These are phyloP conservation scores for Thelephora terrestris DNA, from an alignment of 1,284 basidiomycete species.

Conservation along the genomic window DNA sequence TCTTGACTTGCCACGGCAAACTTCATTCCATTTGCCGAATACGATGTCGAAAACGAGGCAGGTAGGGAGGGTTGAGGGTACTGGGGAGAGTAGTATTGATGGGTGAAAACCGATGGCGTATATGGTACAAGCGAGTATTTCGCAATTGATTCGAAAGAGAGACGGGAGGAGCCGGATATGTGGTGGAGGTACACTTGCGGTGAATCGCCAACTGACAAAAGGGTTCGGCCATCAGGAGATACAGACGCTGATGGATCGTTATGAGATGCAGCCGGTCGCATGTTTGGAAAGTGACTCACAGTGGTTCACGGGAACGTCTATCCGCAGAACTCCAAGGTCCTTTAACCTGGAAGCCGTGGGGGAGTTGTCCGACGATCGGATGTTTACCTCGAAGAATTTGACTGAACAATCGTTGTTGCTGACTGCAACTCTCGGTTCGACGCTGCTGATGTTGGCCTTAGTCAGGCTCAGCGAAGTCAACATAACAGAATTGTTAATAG, in stretches of 20 bases:
- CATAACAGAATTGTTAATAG: conserved; percentile 79
- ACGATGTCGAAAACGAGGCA: conserved; percentile 78
- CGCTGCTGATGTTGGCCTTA: conserved; percentile 43
- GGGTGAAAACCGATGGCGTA: conserved; percentile 17
- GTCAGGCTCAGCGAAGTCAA: conserved; percentile 53
- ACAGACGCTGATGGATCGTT: conserved; percentile 48
- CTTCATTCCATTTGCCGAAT: conserved; percentile 69
- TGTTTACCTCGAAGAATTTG: conserved; percentile 58
- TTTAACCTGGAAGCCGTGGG: conserved; percentile 33
- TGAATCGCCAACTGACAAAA: conserved; percentile 82
- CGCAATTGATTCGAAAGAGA: conserved; percentile 47
- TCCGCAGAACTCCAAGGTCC: conserved; percentile 42
- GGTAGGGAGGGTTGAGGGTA: conserved; percentile 37
- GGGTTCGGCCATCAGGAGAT: conserved; percentile 74
- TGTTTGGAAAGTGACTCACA: conserved; percentile 27
- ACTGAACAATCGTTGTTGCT: conserved; percentile 79
- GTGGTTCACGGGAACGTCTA: conserved; percentile 65
- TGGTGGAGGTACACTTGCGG: conserved; percentile 70
- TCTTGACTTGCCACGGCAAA: conserved; percentile 85
- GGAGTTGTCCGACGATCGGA: conserved; percentile 10
- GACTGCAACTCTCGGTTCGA: conserved; percentile 65
- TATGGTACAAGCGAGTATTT: conserved; percentile 49
- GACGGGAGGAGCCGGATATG: conserved; percentile 44
- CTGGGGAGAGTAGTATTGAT: conserved; percentile 16
- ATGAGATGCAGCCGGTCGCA: too few relatives aligned